Evolutionary conservation across 2,329 filamentous ascomycete species (phyloP).

Genomic region (Fusarium sp.): DNA sequence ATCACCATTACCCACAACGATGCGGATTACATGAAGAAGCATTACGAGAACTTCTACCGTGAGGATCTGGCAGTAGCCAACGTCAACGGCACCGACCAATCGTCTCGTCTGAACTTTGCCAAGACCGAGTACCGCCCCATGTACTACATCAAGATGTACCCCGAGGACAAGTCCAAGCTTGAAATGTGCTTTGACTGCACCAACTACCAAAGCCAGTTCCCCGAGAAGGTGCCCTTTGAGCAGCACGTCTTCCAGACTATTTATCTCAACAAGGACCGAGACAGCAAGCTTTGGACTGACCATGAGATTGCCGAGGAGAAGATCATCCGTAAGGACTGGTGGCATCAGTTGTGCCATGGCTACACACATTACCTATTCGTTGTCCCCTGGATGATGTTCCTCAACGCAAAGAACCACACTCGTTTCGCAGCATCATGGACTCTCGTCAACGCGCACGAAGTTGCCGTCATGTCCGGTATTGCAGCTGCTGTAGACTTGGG

Average conservation of each 20-base stretch:
- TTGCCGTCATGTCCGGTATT: conserved; percentile 30
- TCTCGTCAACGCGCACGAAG: conserved; percentile 21
- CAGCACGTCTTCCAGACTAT: conserved; percentile 62
- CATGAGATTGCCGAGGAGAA: conserved; percentile 31
- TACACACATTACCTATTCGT: conserved; percentile 34
- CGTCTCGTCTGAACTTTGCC: conserved; percentile 23
- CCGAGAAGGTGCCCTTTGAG: conserved; percentile 31
- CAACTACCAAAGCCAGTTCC: conserved; percentile 37
- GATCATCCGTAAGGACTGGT: conserved; percentile 36
- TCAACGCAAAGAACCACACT: conserved; percentile 33
- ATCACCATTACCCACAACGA: conserved; percentile 35
- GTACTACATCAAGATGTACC: conserved; percentile 41
- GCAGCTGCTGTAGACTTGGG: conserved; percentile 30
- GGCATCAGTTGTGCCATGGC: conserved; percentile 32
- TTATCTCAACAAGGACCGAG: conserved; percentile 61
- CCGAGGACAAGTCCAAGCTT: conserved; percentile 30
- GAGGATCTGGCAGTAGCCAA: conserved; percentile 29
- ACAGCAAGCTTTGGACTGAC: conserved; percentile 30
- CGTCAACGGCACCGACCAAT: conserved; percentile 23
- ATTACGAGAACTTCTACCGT: conserved; percentile 34
- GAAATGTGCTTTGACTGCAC: conserved; percentile 39
- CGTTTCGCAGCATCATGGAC: conserved; percentile 31
- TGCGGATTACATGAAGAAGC: conserved; percentile 33
- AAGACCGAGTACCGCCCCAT: conserved; percentile 34
- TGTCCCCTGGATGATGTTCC: conserved; percentile 33